A percentile compares a stretch with the other conserved stretches of the same genome.
phyloP scores from a whole-genome alignment of 495 filamentous ascomycete species.

The Hyaloscypha finlandica region DNA sequence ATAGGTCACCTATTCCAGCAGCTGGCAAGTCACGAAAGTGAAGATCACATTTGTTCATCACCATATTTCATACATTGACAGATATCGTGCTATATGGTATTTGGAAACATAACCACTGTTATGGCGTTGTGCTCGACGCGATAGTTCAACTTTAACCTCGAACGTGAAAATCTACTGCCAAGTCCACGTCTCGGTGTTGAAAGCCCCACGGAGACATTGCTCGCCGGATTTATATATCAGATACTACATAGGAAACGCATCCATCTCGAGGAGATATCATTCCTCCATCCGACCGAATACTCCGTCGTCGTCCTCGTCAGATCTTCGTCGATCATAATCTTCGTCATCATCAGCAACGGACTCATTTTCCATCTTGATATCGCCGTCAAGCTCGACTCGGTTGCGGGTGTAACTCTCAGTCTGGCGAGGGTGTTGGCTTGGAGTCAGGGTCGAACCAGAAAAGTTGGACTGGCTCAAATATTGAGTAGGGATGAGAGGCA shows the following conservation, averaged over 20 bases:
- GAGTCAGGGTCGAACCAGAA: conserved; percentile 34
- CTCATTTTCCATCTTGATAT: conserved; percentile 71
- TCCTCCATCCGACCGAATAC: conserved; percentile 97
- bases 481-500: conserved; percentile 77
- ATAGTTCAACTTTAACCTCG: conserved; percentile 60
- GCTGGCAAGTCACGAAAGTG: not conserved
- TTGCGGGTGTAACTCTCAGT: conserved; percentile 39
- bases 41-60: conserved; percentile 16
- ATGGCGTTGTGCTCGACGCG: conserved; percentile 55
- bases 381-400: conserved; percentile 46
- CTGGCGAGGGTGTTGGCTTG: conserved; percentile 33
- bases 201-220: conserved; percentile 49
- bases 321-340: conserved; percentile 68
- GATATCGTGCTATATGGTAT: conserved; percentile 31
- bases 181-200: conserved; percentile 61
- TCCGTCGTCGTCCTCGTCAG: conserved; percentile 91
- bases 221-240: conserved; percentile 29
- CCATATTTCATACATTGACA: conserved; percentile 25
- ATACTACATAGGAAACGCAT: conserved; percentile 31
- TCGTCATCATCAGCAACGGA: conserved; percentile 72
- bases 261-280: conserved; percentile 41
- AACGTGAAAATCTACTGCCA: conserved; percentile 42
- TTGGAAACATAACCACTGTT: conserved; percentile 17
- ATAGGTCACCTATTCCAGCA: not conserved
- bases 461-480: conserved; percentile 57